Evolutionary conservation across 495 filamentous ascomycete genomes (phyloP), one percentile per base, ranked within the genome.

Genomic region (Acidiella bohemica): DNA sequence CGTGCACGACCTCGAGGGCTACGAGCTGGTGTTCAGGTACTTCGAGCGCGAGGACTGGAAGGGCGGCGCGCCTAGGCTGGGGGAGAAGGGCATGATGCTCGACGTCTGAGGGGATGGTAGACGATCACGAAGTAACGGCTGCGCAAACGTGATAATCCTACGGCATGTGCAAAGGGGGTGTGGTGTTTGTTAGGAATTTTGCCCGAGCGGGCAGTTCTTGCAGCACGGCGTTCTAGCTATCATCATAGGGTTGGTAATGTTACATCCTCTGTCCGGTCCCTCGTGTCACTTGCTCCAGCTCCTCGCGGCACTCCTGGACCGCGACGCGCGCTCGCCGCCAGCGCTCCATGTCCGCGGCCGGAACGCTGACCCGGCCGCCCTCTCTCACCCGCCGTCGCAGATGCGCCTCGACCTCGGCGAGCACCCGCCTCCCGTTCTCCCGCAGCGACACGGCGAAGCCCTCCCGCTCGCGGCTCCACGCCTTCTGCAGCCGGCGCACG

Each of bases 1-100:
- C 46, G 84, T 96, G 23, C 92, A 99, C 55, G 90, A 96, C 52
- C 73, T 99, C 47, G 87, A 99, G 53, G 92, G 90, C 24, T 99
- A 99, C 57, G 86, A 96, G 61, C 70, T 96, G 23, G 80, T 99
- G 34, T 99, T 99, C 64, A 75, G 87, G 42, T 95, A 84, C 67
- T 99, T 92, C 58, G 87, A 95, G 67, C 76, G 85, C 39, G 72
- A 87, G 49, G 88, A 81, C 49, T 96, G 86, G 87, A 75, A 78
- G 60, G 84, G 82, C 48, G 78, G 80, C 47, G 68, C 67, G 40
- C 76, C 81, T 43, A 68, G 81, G 44, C 66, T 93, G 54, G 84
- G 84, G 36, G 76, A 81, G 63, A 29, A 20, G 18, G n/a, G 28
- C 16, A 36, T 26, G 32, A 43, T 43, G 40, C 19, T 43, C 9